Evolutionary conservation across 1,284 basidiomycete species (phyloP), one percentile per base, ranked within the genome.

Genomic region (Rhodotorula sp.): DNA sequence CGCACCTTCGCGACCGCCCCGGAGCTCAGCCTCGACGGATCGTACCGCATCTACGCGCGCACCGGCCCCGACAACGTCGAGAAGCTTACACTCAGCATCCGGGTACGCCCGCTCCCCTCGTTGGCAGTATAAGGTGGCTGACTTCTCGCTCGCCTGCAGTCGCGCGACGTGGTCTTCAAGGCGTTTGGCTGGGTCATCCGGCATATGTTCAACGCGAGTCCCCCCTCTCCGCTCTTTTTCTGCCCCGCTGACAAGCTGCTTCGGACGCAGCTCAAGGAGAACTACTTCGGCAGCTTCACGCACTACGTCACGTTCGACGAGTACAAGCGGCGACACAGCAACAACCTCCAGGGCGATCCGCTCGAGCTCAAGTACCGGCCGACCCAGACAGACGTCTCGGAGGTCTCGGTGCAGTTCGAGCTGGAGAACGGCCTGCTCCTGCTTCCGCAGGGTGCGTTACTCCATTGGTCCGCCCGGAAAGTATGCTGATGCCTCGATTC

Each of bases 221-320:
- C 3, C 17, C 6, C 21, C 19, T 36, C 17, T 5, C 3, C 29
- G 12, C 34, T 22, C 25, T 2, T 12, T 4, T 10, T 10, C 22
- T n/a, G 10, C 4, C 2, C 22, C 27, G 17, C 0, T 0, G 2
- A 6, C 8, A 9, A 41, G 0, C n/a, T 44, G 25, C 25, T 2
- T 9, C 55, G 9, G 1, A 21, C 13, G 22, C 55, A 56, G 53
- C 54, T 46, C 51, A 56, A 53, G 55, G 55, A 56, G 10, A n/a
- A n/a, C 39, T 97, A 97, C 81, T 88, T 96, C 68, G 94, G 94
- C 29, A 86, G 87, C 8, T 97, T 94, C 81, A 96, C 93, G 1
- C 91, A 94, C 77, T 97, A 94, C 79, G 89, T 89, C 13, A 95
- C 92, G 0, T 85, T 92, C 62, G 86, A 86, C 41, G 94, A 97